Percentiles rank a stretch among this genome's conserved stretches.
Evolutionary conservation across 257 asterid species (phyloP).

Genomic region (Salvia hispanica): DNA sequence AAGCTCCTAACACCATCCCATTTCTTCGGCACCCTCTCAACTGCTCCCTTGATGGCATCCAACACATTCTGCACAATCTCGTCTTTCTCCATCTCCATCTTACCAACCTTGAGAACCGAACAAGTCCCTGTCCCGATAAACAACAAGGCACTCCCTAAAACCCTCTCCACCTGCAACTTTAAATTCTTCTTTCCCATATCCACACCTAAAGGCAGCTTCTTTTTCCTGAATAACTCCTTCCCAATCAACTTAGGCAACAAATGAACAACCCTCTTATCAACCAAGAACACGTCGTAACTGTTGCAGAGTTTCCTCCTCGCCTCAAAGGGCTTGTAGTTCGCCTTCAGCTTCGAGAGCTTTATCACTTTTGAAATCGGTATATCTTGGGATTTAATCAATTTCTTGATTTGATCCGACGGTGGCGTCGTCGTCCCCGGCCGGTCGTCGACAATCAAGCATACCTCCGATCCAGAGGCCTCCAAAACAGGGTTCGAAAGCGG

Average conservation of each 20-base stretch:
- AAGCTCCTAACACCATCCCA: constrained; percentile 94
- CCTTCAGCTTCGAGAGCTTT: constrained; percentile 65
- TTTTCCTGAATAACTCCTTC: constrained; percentile 71
- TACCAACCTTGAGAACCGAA: constrained; percentile 78
- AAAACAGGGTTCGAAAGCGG: constrained; percentile 59
- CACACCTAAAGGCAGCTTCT: constrained; percentile 83
- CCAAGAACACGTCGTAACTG: constrained; percentile 72
- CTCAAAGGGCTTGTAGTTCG: constrained; percentile 78
- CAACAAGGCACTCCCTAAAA: constrained; percentile 58
- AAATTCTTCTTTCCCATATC: constrained; percentile 65
- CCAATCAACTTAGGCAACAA: constrained; percentile 85
- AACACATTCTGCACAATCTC: constrained; percentile 69
- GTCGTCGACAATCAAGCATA: constrained; percentile 80
- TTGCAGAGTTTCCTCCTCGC: constrained; percentile 76
- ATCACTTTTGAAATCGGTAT: constrained; percentile 63
- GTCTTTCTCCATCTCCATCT: constrained; percentile 58
- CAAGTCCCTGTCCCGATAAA: constrained; percentile 78
- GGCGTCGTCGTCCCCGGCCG: constrained; percentile 56
- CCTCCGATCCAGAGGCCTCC: constrained; percentile 42
- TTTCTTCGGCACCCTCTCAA: constrained; percentile 57
- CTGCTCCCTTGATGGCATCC: constrained; percentile 53
- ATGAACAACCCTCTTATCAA: constrained; percentile 75
- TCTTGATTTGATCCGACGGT: constrained; percentile 59
- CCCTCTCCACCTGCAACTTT: constrained; percentile 72
- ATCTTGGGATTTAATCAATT: constrained; percentile 54